Percentiles rank a stretch among this genome's conserved stretches.
Conservation (phyloP, 257 asterid genomes). For the Oldenlandia corymbosa region DNA sequence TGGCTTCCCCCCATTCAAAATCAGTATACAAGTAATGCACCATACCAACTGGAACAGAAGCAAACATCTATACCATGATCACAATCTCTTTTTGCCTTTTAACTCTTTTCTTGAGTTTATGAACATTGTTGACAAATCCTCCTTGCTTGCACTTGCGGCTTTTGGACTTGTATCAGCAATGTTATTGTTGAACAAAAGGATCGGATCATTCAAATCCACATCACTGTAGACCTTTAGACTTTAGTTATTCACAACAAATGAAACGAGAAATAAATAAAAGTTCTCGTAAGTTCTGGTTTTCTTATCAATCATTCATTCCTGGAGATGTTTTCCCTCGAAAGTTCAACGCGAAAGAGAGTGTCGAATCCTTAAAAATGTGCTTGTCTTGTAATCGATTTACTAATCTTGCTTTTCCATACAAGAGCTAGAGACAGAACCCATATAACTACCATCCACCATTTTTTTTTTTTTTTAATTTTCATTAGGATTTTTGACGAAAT, state of each 20-base stretch:
- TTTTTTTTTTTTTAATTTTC: not conserved
- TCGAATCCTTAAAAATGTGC: not conserved
- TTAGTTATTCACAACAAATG: not conserved
- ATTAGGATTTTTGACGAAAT: not conserved
- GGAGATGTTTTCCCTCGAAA: not conserved
- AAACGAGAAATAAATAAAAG: not conserved
- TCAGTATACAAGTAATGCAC: conserved; percentile 4
- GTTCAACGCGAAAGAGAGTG: not conserved
- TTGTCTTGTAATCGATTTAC: not conserved
- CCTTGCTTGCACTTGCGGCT: not conserved
- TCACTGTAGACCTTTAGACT: not conserved
- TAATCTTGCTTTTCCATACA: not conserved
- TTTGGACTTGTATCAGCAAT: not conserved
- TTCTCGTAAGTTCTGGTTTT: not conserved
- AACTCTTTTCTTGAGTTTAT: not conserved
- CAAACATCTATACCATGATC: not conserved
- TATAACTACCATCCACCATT: no score
- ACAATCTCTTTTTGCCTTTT: not conserved
- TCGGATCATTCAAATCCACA: not conserved
- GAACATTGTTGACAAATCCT: not conserved
- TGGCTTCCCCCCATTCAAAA: conserved; percentile 4
- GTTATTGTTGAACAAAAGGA: not conserved
- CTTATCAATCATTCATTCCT: not conserved
- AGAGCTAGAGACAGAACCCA: conserved; percentile 6
- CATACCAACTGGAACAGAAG: conserved; percentile 7